Conservation (phyloP, 805 yeast species). For the Candida insectalens region DNA sequence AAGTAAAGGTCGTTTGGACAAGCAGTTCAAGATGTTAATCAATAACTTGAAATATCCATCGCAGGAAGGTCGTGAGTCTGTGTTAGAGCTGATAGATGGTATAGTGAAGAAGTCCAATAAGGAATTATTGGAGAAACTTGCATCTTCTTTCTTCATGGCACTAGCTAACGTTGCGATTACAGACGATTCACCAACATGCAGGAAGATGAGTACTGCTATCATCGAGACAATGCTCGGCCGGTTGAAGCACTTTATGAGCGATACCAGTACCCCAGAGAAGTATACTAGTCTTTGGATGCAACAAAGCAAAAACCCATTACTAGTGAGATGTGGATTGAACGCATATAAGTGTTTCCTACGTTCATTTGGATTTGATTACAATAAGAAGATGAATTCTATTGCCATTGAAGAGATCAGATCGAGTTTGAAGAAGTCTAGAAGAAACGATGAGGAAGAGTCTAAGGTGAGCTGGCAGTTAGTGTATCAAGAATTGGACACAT, state of each 20-base stretch:
- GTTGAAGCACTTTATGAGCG: constrained; percentile 22
- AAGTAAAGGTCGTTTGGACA: constrained; percentile 74
- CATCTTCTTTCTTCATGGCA: constrained; percentile 76
- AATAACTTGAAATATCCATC: constrained; percentile 78
- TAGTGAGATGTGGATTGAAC: constrained; percentile 66
- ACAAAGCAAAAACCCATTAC: constrained; percentile 38
- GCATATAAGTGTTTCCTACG: constrained; percentile 54
- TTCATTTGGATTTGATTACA: constrained; percentile 33
- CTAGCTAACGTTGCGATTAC: constrained; percentile 67
- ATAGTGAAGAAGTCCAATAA: constrained; percentile 57
- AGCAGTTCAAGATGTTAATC: constrained; percentile 72
- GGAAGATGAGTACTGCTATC: constrained; percentile 71
- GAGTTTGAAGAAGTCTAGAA: constrained; percentile 18
- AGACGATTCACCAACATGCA: constrained; percentile 70
- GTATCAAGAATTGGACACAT: constrained; percentile 50
- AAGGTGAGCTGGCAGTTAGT: constrained; percentile 66
- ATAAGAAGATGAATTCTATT: constrained; percentile 14
- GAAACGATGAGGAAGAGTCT: constrained; percentile 27
- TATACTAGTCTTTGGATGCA: constrained; percentile 53
- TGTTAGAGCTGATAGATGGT: constrained; percentile 74
- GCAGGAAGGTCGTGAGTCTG: constrained; percentile 79
- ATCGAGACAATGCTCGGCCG: constrained; percentile 45
- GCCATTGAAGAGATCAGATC: constrained; percentile 18
- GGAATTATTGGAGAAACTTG: constrained; percentile 47
- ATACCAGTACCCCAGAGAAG: constrained; percentile 28